Evolutionary conservation across 192 early-diverging fungal genomes (phyloP), one percentile per base, ranked within the genome.

Genomic region (Phlyctochytrium arcticum): DNA sequence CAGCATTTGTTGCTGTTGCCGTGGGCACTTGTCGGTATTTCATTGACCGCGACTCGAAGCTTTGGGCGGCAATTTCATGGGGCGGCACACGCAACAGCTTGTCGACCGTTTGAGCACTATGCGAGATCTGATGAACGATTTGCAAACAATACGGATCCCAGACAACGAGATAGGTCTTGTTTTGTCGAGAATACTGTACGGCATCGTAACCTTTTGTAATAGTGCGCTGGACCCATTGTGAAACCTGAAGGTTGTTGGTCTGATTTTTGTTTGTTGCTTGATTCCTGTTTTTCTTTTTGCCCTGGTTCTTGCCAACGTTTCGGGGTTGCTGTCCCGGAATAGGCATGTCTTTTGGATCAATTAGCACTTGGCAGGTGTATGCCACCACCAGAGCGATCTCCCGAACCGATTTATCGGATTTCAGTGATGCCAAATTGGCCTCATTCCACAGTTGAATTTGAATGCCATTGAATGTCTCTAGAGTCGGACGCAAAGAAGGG

Each of bases 71-170:
- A 8, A 67, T n/a, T 32, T 50, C 8, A 8, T 67, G 27, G 26
- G 59, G 35, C 19, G 30, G 21, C n/a, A 10, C 24, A 48, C 44
- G 58, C 15, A 56, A 27, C 15, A 64, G 12, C n/a, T n/a, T n/a
- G n/a, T n/a, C n/a, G n/a, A n/a, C n/a, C n/a, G n/a, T n/a, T n/a
- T n/a, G n/a, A n/a, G n/a, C n/a, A n/a, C n/a, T n/a, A n/a, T n/a
- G n/a, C 6, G 17, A 7, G 6, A 66, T 33, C 30, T 27, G 53
- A 9, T 53, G 58, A 15, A 34, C 6, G 6, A 48, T 31, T 10
- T 24, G 26, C 10, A 69, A 26, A 36, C 67, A 69, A 36, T 62
- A 69, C 3, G 67, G 67, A 8, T 64, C 36, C 67, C 67, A 69
- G 37, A 69, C 60, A 6, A 69, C 60, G n/a, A 57, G n/a, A 51